Base-by-base conservation (phyloP, 768 basidiomycete species). In the Trametes cubensis region DNA sequence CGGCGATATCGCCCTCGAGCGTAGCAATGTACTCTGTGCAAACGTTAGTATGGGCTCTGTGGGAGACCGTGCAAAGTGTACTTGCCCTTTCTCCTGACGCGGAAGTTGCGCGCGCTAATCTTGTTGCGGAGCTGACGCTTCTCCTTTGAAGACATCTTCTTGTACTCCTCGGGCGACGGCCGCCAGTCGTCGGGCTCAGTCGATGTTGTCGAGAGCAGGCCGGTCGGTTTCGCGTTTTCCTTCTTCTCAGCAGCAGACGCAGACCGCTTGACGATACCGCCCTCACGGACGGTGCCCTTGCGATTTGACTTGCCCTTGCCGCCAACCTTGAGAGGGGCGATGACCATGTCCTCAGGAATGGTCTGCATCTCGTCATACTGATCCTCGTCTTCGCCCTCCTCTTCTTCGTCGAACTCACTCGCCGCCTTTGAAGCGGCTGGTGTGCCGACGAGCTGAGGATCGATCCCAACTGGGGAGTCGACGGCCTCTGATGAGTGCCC, bases 61-160 rank as follows among this genome's bases (percentile, higher is more conserved):
- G 30, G 61, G 58, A 47, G 60, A 64, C 49, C 28, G 41, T 21
- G 62, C 21, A 51, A 58, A 48, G 48, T 26, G 4, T 23, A 64
- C 75, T 49, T 28, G 91, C 93, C 95, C 80, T 98, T 98, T 74
- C 95, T 81, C 40, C 96, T 79, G 28, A 94, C 92, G n/a, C 96
- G 83, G 77, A 98, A 98, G 73, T 96, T 97, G 56, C 95, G 79
- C 0, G 96, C 96, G 66, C 88, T 90, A 68, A 98, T 94, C 86
- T 99, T 99, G 79, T 99, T 99, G 53, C 96, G 75, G 45, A 98
- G 78, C 74, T 98, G 96, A 10, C 97, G 79, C 76, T 98, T 98
- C 79, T 98, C 95, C 78, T 96, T 98, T 70, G 87, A 89, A 6
- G 86, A 86, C 85, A 99, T 90, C 75, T 94, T 98, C 72, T 92